A percentile compares a stretch with the other conserved stretches of the same genome.
Evolutionary conservation across 2,329 filamentous ascomycete species (phyloP).

Genomic region (Fusarium equiseti): DNA sequence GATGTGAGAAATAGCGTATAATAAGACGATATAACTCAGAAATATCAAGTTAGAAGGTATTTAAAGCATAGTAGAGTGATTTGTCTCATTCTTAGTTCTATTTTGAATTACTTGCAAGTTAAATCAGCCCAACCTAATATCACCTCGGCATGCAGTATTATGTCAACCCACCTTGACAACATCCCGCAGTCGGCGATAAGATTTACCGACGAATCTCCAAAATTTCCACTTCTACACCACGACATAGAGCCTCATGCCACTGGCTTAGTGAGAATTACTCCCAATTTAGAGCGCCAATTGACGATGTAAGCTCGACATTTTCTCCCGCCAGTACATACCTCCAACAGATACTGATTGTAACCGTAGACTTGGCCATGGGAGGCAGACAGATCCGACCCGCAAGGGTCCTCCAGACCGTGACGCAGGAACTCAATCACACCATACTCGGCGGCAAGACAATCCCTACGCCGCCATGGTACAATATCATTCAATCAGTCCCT

Average conservation of each 20-base stretch:
- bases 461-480: slow-evolving; percentile 62
- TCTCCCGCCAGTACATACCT: neutral
- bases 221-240: slow-evolving; percentile 48
- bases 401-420: slow-evolving; percentile 61
- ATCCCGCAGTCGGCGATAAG: slow-evolving; percentile 47
- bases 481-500: slow-evolving; percentile 64
- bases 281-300: slow-evolving; percentile 38
- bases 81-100: too few species aligned
- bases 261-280: slow-evolving; percentile 32
- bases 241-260: slow-evolving; percentile 17
- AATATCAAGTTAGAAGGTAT: neutral
- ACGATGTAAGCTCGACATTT: slow-evolving; percentile 25
- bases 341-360: slow-evolving; percentile 10
- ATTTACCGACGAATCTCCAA: slow-evolving; percentile 49
- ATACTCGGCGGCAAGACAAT: slow-evolving; percentile 53
- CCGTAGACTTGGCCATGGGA: slow-evolving; percentile 52
- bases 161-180: slow-evolving; percentile 1
- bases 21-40: neutral
- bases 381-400: slow-evolving; percentile 61
- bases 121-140: neutral
- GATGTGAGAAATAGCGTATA: neutral
- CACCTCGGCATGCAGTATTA: neutral
- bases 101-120: neutral
- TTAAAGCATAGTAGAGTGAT: too few species aligned
- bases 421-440: slow-evolving; percentile 58